Base-by-base conservation (phyloP, 805 yeast species). In the Scheffersomyces stipitis region DNA sequence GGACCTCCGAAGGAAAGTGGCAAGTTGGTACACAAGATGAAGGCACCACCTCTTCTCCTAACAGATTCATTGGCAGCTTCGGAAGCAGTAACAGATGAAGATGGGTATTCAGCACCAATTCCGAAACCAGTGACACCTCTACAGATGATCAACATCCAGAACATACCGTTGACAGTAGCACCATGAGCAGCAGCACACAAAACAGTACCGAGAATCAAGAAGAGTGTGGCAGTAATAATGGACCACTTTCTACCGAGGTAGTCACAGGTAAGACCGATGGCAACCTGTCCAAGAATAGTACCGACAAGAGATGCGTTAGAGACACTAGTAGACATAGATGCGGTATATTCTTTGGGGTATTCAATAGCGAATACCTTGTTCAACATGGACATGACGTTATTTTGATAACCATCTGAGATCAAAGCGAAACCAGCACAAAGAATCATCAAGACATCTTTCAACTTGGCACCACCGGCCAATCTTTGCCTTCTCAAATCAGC, bases 121-220 rank as follows among this genome's bases (percentile, higher is more conserved):
- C 93, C 93, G 45, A 83, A 77, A 30, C 93, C 95, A 32, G 83
- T 78, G 7, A 82, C 71, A 49, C 91, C 91, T 57, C 91, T 71
- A 42, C 77, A 67, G n/a, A 84, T 78, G 31, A 80, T 76, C 51
- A 84, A 64, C 86, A 80, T 81, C 88, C 86, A 82, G 52, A 83
- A 78, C 82, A 83, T 76, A 8, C 88, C 88, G 2, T 81, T 66
- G 23, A 52, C 52, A 13, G 78, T 46, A 1, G 42, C 51, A 26
- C 89, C 90, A 47, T 82, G 85, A 9, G 89, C 67, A 15, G 86
- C 88, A 30, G 88, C 78, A 56, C 86, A 83, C 57, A 81, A 48
- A 33, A 76, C 63, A 10, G 86, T 75, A 34, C 89, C 89, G 28
- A 81, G 44, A 6, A 83, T 79, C 47, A 83, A 71, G 38, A 82